phyloP scores from a whole-genome alignment of 495 filamentous ascomycete genomes.

The Tuber brumale region DNA sequence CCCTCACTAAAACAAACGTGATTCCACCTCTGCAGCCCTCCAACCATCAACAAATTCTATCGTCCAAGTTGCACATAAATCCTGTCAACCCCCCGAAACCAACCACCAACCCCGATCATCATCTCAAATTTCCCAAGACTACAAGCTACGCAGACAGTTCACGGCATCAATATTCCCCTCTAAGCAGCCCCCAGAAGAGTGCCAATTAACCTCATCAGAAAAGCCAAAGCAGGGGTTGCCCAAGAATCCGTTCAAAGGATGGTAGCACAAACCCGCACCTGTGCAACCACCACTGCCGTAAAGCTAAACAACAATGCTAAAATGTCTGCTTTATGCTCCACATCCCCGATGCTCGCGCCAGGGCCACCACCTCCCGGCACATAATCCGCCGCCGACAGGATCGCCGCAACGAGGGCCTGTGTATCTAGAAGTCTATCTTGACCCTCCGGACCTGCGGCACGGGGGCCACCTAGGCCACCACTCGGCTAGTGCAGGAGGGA shows the following conservation, averaged over 20 bases:
- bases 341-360: constrained; percentile 45
- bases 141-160: too few species aligned
- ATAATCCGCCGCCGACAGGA: constrained; percentile 50
- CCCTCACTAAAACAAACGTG: too few species aligned
- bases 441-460: constrained; percentile 49
- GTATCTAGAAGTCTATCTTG: constrained; percentile 64
- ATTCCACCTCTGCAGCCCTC: too few species aligned
- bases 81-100: too few species aligned
- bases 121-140: too few species aligned
- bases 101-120: too few species aligned
- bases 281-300: constrained; percentile 55
- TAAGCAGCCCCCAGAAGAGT: constrained; percentile 45
- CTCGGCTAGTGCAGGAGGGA: constrained; percentile 26
- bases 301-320: constrained; percentile 47
- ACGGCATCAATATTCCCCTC: too few species aligned
- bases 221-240: constrained; percentile 41
- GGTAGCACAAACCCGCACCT: constrained; percentile 57
- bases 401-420: constrained; percentile 72
- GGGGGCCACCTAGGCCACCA: constrained; percentile 26
- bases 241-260: constrained; percentile 56
- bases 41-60: too few species aligned
- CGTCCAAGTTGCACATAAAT: too few species aligned
- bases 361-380: constrained; percentile 30
- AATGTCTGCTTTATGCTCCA: constrained; percentile 42
- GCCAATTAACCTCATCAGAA: constrained; percentile 39